Evolutionary conservation across 805 yeast genomes (phyloP).

Genomic region (Schwanniomyces polymorphus): DNA sequence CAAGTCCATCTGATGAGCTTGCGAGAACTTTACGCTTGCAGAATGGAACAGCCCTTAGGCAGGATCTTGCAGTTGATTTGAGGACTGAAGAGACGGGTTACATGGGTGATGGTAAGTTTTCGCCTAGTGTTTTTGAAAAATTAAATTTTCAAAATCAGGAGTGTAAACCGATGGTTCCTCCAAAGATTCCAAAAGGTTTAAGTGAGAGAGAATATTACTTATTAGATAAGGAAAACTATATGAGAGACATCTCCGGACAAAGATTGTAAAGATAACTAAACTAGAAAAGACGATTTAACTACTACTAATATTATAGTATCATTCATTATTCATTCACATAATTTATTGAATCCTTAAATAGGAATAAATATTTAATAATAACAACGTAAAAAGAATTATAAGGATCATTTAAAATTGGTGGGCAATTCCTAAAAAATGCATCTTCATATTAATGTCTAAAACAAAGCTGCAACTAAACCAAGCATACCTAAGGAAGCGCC

Average conservation of each 20-base stretch:
- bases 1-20: conserved; percentile 47
- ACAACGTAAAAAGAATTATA: conserved; percentile 1
- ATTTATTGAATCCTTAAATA: neutral
- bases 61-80: conserved; percentile 25
- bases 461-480: conserved; percentile 26
- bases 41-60: conserved; percentile 14
- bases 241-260: conserved; percentile 39
- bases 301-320: neutral
- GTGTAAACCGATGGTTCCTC: conserved; percentile 42
- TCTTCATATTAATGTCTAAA: neutral
- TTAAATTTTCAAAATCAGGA: conserved; percentile 13
- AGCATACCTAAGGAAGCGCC: conserved; percentile 19
- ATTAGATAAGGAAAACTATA: conserved; percentile 38
- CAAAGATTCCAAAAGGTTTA: conserved; percentile 43
- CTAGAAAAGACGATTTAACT: neutral
- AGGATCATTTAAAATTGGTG: neutral
- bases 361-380: neutral
- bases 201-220: conserved; percentile 43
- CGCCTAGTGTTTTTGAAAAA: conserved; percentile 37
- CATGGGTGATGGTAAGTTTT: conserved; percentile 40
- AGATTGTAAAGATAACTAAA: conserved; percentile 12
- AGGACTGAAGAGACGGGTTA: conserved; percentile 38
- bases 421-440: neutral
- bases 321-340: neutral
- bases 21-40: conserved; percentile 20